These are phyloP conservation scores for Aspergillus candidus DNA, from an alignment of 2,329 filamentous ascomycete species.

Conservation along the genomic window DNA sequence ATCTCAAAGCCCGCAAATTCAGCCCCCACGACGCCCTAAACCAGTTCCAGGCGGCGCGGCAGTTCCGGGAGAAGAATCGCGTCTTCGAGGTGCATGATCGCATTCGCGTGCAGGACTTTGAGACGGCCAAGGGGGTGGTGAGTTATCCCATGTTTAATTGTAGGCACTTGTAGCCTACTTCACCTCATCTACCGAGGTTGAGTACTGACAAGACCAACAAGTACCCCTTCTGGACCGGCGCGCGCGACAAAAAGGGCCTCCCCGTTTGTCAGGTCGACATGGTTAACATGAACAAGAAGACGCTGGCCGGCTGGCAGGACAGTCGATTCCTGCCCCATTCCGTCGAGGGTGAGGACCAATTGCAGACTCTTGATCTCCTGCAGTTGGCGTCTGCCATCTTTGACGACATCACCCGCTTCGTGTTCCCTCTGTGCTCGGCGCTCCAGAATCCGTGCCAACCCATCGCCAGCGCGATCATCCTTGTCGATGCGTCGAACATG, in stretches of 20 bases:
- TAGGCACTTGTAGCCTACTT: not conserved
- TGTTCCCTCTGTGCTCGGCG: conserved; percentile 20
- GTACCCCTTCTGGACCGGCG: conserved; percentile 25
- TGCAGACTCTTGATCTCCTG: conserved; percentile 12
- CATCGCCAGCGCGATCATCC: conserved; percentile 13
- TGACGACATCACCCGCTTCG: conserved; percentile 16
- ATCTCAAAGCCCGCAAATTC: conserved; percentile 13
- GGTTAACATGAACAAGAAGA: not conserved
- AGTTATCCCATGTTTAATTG: not conserved
- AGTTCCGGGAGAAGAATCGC: conserved; percentile 13
- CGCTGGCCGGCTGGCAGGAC: not conserved
- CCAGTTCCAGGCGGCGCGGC: conserved; percentile 11
- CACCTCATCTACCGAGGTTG: not conserved
- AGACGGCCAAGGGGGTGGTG: conserved; percentile 16
- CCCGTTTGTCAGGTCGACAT: conserved; percentile 19
- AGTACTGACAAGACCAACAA: conserved; percentile 3
- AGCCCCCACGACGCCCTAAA: conserved; percentile 10
- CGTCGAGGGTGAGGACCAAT: no score
- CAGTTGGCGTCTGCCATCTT: conserved; percentile 16
- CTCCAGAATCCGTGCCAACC: conserved; percentile 4
- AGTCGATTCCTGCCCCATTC: not conserved
- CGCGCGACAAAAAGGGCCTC: conserved; percentile 15
- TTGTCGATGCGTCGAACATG: conserved; percentile 17
- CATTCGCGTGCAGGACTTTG: conserved; percentile 15
- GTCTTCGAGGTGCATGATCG: conserved; percentile 12